These are phyloP conservation scores for Hypoxylon fragiforme DNA, from an alignment of 495 filamentous ascomycete species.

Conservation along the genomic window DNA sequence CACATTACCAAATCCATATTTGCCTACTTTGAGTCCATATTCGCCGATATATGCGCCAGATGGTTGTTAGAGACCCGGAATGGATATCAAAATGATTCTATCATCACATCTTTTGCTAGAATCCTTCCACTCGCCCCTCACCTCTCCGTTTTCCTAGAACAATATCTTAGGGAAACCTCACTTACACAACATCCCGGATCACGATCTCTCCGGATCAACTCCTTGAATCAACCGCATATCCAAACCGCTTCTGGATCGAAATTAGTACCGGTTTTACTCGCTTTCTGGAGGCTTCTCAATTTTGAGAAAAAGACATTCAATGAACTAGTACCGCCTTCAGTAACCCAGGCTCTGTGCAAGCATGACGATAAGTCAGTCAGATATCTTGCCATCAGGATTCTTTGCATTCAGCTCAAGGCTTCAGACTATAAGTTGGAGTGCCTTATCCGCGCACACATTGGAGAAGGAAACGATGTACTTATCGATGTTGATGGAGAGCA, in stretches of 20 bases:
- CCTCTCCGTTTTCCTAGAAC: slow-evolving; percentile 59
- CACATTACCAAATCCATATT: slow-evolving; percentile 69
- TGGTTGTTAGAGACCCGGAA: slow-evolving; percentile 59
- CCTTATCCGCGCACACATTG: slow-evolving; percentile 67
- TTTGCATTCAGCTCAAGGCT: slow-evolving; percentile 77
- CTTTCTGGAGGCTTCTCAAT: slow-evolving; percentile 74
- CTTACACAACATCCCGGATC: slow-evolving; percentile 14
- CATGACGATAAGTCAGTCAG: slow-evolving; percentile 64
- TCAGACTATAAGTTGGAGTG: slow-evolving; percentile 75
- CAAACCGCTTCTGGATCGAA: slow-evolving; percentile 15
- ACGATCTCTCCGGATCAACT: slow-evolving; percentile 27
- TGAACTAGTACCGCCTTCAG: slow-evolving; percentile 61
- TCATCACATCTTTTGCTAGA: slow-evolving; percentile 74
- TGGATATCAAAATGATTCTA: slow-evolving; percentile 46
- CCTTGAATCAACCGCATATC: slow-evolving; percentile 17
- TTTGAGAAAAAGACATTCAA: slow-evolving; percentile 70
- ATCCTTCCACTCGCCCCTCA: slow-evolving; percentile 79
- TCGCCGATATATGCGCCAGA: slow-evolving; percentile 78
- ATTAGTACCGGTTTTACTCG: slow-evolving; percentile 58
- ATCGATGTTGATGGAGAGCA: slow-evolving; percentile 74
- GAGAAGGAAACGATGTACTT: slow-evolving; percentile 57
- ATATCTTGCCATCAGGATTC: slow-evolving; percentile 79
- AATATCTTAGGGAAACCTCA: slow-evolving; percentile 43
- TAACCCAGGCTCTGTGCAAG: slow-evolving; percentile 67
- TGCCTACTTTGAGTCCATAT: slow-evolving; percentile 66